phyloP scores from a whole-genome alignment of 177 flowering plant species.

The Vitis hybrid region DNA sequence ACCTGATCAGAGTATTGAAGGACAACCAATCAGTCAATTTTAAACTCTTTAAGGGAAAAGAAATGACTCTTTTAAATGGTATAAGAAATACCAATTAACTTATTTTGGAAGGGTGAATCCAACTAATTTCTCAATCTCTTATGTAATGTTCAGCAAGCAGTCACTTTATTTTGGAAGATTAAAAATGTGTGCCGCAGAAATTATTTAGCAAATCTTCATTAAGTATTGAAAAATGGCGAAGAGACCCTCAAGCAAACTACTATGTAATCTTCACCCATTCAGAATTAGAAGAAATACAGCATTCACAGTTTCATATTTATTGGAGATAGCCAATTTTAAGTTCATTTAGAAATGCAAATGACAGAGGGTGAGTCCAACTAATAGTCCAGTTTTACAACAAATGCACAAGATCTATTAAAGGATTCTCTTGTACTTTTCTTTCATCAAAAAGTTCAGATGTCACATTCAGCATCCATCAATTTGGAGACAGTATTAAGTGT shows the following conservation, averaged over 20 bases:
- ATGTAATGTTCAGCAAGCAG: too few species aligned
- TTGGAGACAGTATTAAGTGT: neutral
- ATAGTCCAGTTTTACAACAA: neutral
- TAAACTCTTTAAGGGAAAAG: neutral
- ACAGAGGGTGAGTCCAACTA: neutral
- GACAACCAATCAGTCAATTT: neutral
- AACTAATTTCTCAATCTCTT: too few species aligned
- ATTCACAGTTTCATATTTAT: neutral
- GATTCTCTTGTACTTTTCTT: neutral
- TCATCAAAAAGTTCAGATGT: neutral
- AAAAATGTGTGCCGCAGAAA: too few species aligned
- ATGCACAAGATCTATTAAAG: neutral
- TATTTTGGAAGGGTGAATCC: too few species aligned
- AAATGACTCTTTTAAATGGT: neutral
- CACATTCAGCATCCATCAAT: neutral
- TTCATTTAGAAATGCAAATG: neutral
- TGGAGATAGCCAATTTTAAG: neutral
- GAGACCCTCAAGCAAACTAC: too few species aligned
- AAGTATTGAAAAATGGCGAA: too few species aligned
- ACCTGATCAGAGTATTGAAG: slow-evolving; percentile 41
- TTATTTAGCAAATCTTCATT: too few species aligned
- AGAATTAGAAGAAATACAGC: too few species aligned
- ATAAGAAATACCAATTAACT: neutral
- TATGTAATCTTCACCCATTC: too few species aligned
- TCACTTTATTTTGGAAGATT: too few species aligned